These are phyloP conservation scores for Phytophthora pinifolia DNA, from an alignment of 352 stramenopile species.

Conservation along the genomic window DNA sequence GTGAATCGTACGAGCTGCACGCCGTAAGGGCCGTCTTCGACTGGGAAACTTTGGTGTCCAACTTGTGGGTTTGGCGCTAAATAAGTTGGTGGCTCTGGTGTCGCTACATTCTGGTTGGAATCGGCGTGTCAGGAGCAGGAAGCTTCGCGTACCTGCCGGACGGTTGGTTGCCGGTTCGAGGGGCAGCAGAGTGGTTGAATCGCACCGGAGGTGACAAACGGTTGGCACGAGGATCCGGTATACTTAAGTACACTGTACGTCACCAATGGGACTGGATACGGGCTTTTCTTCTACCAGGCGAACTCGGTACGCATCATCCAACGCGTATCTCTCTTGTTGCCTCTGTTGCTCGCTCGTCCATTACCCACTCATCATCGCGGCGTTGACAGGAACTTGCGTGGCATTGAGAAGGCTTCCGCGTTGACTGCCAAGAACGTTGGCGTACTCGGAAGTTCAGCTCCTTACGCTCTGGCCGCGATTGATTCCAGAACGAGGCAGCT, in stretches of 20 bases:
- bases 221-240: too few species aligned
- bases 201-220: too few species aligned
- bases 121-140: too few species aligned
- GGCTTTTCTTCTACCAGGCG: too few species aligned
- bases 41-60: slow-evolving; percentile 4
- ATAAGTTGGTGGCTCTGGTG: neutral
- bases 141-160: too few species aligned
- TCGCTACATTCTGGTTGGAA: too few species aligned
- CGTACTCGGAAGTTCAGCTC: slow-evolving; percentile 12
- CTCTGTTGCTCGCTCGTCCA: slow-evolving; percentile 2
- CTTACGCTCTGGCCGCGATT: slow-evolving; percentile 1
- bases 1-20: neutral
- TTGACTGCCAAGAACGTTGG: slow-evolving; percentile 17
- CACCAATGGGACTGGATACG: too few species aligned
- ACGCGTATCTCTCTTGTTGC: too few species aligned
- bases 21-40: neutral
- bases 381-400: slow-evolving; percentile 1
- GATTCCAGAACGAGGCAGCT: neutral
- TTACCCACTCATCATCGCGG: neutral
- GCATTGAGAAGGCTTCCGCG: slow-evolving; percentile 5
- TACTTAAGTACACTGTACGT: too few species aligned
- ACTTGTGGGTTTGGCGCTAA: neutral
- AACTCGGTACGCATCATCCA: too few species aligned
- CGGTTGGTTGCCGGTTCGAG: too few species aligned
- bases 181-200: too few species aligned